Evolutionary conservation across 352 stramenopile species (phyloP).

Genomic region (Nothophytophthora sp.): DNA sequence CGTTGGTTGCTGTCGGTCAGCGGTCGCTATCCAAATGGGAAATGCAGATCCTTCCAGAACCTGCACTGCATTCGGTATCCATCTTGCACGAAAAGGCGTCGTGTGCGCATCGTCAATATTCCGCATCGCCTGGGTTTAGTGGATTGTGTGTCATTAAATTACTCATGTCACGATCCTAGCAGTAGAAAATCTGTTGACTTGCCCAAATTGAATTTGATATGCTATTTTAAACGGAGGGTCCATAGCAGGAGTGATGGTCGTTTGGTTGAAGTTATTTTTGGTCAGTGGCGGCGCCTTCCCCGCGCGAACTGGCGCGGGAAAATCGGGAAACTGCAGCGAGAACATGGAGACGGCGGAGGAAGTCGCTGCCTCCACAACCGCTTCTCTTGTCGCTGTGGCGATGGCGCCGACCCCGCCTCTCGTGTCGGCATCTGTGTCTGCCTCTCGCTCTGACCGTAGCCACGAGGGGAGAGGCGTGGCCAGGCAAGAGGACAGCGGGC

Average conservation of each 20-base stretch:
- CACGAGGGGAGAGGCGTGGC: constrained; percentile 1
- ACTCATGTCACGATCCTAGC: too few species aligned
- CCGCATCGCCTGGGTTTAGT: too few species aligned
- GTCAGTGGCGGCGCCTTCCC: not conserved
- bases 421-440: not conserved
- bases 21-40: constrained; percentile 18
- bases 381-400: not conserved
- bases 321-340: constrained; percentile 31
- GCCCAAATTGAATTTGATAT: too few species aligned
- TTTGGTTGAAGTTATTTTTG: constrained; percentile 36
- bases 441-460: constrained; percentile 8
- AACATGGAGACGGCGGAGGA: constrained; percentile 22
- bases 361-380: not conserved
- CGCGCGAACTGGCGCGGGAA: constrained; percentile 5
- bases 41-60: constrained; percentile 17
- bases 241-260: constrained; percentile 37
- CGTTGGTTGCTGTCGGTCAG: too few species aligned
- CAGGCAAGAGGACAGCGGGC: constrained; percentile 51
- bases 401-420: constrained; percentile 13
- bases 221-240: too few species aligned
- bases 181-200: too few species aligned
- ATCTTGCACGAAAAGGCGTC: too few species aligned
- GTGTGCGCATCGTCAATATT: too few species aligned
- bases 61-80: too few species aligned
- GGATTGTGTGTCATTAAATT: too few species aligned